Base-by-base conservation (phyloP, 805 yeast genomes). In the Wickerhamiella domercqiae region DNA sequence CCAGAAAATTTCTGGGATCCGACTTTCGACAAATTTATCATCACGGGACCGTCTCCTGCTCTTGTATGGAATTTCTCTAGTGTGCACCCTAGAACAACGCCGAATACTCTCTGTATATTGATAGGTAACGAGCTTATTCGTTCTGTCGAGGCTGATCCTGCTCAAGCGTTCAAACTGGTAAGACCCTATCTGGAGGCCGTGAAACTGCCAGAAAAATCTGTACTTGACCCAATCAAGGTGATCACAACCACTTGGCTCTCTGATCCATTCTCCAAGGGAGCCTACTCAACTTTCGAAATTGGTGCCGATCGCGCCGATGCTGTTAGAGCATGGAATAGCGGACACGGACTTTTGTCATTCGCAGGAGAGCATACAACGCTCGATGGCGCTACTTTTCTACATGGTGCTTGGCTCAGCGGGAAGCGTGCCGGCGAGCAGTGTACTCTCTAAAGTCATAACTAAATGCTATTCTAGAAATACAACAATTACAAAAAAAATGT, bases 331-430 rank as follows among this genome's bases (percentile, higher is more conserved):
- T 62, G 80, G 38, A 63, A 67, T 15, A 66, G 67, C 20, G 79
- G 81, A 0, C 70, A 64, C 18, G 64, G 66, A 11, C 48, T 47
- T 17, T 58, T 82, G 3, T 60, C 86, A 34, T 82, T 83, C 62
- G 94, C 94, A 0, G 94, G 94, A 6, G 94, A 83, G 53, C 94
- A 82, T 52, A 77, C 94, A 0, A 70, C 75, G 17, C 58, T 72
- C 47, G 86, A 79, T 46, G 94, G 93, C 9, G 81, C 87, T 4
- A 93, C 93, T 0, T 81, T 90, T 46, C 86, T 77, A 9, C 87
- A 83, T 54, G 94, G 94, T 1, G 94, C 94, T 0, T 81, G 82
- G 71, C 61, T 64, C 45, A 77, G 86, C 54, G 94, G 84, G 3
- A 52, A 46, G 39, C 60, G 84, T 45, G 73, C 68, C 36, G 73